Percentiles rank a stretch among this genome's conserved stretches.
Conservation (phyloP, 495 filamentous ascomycete species). For the Neurospora sp. region DNA sequence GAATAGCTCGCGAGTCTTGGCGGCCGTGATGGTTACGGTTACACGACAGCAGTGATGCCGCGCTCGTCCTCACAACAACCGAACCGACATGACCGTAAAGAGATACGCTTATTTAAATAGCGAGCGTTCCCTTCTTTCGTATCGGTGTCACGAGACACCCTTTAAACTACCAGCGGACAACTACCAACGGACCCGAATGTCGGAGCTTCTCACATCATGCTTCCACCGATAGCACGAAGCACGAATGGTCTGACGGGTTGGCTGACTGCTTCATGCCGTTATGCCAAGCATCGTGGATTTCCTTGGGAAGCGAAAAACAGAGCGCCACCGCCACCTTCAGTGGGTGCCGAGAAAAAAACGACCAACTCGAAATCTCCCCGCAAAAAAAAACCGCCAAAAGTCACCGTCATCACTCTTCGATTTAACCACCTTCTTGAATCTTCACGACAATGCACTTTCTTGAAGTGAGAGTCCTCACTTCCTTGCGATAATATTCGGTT, state of each 20-base stretch:
- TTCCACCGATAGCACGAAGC: neutral
- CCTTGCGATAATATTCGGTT: no score
- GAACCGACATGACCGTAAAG: neutral
- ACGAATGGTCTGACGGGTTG: neutral
- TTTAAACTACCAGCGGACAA: neutral
- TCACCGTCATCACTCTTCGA: no score
- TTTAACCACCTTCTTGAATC: no score
- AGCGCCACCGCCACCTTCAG: no score
- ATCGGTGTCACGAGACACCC: neutral
- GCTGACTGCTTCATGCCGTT: neutral
- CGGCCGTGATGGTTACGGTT: neutral
- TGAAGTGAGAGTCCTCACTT: no score
- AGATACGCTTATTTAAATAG: no score
- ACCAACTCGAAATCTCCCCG: no score
- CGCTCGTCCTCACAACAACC: neutral
- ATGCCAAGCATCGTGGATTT: neutral
- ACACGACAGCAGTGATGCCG: neutral
- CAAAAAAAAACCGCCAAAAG: no score
- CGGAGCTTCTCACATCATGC: neutral
- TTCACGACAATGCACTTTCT: no score
- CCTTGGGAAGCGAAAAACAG: no score
- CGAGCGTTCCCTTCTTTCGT: neutral
- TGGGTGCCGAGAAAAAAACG: no score
- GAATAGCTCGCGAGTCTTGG: no score
- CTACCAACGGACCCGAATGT: neutral